A percentile compares a stretch with the other conserved stretches of the same genome.
Evolutionary conservation across 1,139 yeast species (phyloP).

Genomic region (Saccharomyces hybrid): DNA sequence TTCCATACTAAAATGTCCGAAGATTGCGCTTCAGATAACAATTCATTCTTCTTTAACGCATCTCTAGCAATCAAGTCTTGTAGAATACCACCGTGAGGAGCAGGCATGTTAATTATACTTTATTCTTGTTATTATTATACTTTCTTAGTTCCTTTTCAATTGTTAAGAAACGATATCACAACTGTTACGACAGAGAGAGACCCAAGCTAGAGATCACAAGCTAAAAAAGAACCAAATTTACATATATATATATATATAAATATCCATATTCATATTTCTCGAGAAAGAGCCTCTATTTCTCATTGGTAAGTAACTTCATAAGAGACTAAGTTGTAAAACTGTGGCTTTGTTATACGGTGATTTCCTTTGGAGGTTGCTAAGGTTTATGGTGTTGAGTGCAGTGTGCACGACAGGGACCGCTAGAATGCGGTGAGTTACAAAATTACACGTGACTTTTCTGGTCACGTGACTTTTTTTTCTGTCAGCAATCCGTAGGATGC

Average conservation of each 20-base stretch:
- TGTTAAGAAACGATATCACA: neutral
- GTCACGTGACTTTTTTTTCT: neutral
- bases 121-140: neutral
- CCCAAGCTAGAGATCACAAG: neutral
- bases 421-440: neutral
- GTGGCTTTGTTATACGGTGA: neutral
- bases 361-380: neutral
- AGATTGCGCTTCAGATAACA: conserved; percentile 52
- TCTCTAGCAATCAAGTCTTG: conserved; percentile 85
- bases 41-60: conserved; percentile 47
- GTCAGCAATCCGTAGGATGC: neutral
- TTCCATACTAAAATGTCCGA: conserved; percentile 32
- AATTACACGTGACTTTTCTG: neutral
- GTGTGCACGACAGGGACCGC: neutral
- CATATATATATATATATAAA: neutral
- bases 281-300: neutral
- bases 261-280: neutral
- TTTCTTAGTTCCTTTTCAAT: neutral
- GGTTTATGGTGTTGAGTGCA: neutral
- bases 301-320: neutral
- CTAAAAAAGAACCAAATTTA: neutral
- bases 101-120: conserved; percentile 43
- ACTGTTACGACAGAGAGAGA: neutral
- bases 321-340: neutral
- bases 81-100: conserved; percentile 86